Evolutionary conservation across 2,329 filamentous ascomycete genomes (phyloP).

Genomic region (Fusarium sp.): DNA sequence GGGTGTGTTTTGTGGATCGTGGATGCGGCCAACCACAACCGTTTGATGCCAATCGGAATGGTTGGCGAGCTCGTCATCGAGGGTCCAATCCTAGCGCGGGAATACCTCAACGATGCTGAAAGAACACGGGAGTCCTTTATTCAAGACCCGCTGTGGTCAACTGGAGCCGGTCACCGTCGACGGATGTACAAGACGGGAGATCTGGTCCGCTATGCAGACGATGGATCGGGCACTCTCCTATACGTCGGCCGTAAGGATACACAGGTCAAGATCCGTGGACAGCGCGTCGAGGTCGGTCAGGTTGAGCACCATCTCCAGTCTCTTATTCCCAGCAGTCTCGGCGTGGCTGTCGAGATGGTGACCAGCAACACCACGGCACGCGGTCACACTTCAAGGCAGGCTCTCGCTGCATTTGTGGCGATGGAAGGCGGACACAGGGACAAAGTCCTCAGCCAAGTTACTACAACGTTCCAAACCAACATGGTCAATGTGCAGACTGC

Average conservation of each 20-base stretch:
- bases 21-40: not conserved
- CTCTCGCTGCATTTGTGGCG: conserved; percentile 12
- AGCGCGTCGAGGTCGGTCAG: conserved; percentile 60
- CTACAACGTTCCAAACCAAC: conserved; percentile 9
- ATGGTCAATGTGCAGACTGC: conserved; percentile 5
- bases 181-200: conserved; percentile 45
- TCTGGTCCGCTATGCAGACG: conserved; percentile 54
- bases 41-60: not conserved
- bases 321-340: conserved; percentile 9
- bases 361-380: conserved; percentile 7
- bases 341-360: conserved; percentile 10
- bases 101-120: not conserved
- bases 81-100: not conserved
- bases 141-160: not conserved
- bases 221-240: conserved; percentile 56
- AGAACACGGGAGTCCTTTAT: conserved; percentile 9
- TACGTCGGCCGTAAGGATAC: conserved; percentile 41
- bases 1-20: conserved; percentile 1
- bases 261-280: conserved; percentile 66
- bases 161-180: conserved; percentile 24
- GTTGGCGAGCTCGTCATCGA: conserved; percentile 1
- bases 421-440: conserved; percentile 10
- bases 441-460: conserved; percentile 7
- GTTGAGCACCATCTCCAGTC: conserved; percentile 8
- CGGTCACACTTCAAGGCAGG: conserved; percentile 4